Evolutionary conservation across 257 asterid species (phyloP).

Genomic region (Penstemon eatonii): DNA sequence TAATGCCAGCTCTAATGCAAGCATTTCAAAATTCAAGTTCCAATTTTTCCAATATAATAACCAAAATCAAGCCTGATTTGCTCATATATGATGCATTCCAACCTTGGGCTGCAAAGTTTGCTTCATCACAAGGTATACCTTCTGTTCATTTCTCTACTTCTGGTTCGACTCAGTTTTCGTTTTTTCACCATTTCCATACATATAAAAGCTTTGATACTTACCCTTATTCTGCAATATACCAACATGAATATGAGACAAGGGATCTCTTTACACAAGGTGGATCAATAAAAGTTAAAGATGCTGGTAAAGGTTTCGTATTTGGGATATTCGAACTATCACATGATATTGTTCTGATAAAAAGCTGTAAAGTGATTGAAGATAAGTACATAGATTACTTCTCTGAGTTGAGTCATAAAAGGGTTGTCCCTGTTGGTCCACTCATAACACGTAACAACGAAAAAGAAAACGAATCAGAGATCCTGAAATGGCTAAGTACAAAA

Average conservation of each 20-base stretch:
- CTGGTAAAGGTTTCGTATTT: not conserved
- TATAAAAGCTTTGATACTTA: constrained; percentile 16
- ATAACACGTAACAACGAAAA: constrained; percentile 8
- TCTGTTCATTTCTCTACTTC: constrained; percentile 29
- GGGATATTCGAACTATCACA: constrained; percentile 31
- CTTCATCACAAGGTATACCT: constrained; percentile 32
- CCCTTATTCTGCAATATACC: constrained; percentile 29
- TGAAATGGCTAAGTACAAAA: constrained; percentile 37
- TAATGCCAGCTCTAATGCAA: constrained; percentile 32
- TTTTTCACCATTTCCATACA: constrained; percentile 24
- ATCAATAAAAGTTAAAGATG: constrained; percentile 2
- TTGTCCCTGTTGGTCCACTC: constrained; percentile 42
- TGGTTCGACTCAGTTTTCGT: constrained; percentile 25
- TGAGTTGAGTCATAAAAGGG: constrained; percentile 20
- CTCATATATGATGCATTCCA: constrained; percentile 36
- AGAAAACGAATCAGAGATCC: constrained; percentile 16
- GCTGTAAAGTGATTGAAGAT: constrained; percentile 35
- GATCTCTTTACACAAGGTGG: not conserved
- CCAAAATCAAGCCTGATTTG: constrained; percentile 28
- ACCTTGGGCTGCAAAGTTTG: constrained; percentile 35
- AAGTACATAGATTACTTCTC: constrained; percentile 44
- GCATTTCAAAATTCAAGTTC: constrained; percentile 34
- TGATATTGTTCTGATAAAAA: constrained; percentile 37
- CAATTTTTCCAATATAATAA: constrained; percentile 22
- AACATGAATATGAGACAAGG: constrained; percentile 28